Evolutionary conservation across 352 stramenopile genomes (phyloP).

Genomic region (Globisporangium paddicum): DNA sequence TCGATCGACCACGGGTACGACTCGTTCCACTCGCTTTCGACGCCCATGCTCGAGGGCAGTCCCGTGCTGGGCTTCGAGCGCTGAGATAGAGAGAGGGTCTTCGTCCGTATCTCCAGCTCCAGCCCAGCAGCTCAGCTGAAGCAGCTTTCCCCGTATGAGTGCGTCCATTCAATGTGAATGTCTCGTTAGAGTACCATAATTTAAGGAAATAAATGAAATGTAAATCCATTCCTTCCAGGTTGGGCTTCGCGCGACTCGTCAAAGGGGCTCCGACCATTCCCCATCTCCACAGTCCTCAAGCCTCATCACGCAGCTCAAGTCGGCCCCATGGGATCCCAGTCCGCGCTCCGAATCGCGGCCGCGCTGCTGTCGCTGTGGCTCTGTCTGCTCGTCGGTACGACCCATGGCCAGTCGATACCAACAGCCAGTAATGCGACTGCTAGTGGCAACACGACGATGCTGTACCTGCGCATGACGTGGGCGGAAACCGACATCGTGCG

Average conservation of each 20-base stretch:
- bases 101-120: neutral
- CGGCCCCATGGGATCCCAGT: neutral
- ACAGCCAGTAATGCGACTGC: neutral
- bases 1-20: slow-evolving; percentile 50
- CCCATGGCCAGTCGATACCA: neutral
- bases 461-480: slow-evolving; percentile 20
- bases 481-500: slow-evolving; percentile 24
- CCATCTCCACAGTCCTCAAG: too few relatives aligned
- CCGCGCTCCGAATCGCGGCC: neutral
- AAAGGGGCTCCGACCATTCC: too few relatives aligned
- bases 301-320: too few relatives aligned
- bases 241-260: neutral
- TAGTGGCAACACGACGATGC: neutral
- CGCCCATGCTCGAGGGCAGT: slow-evolving; percentile 26
- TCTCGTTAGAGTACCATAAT: neutral
- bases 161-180: neutral
- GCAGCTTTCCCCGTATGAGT: neutral
- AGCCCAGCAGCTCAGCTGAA: neutral
- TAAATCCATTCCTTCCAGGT: too few relatives aligned
- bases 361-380: neutral
- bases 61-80: slow-evolving; percentile 13
- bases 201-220: neutral
- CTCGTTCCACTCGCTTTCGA: slow-evolving; percentile 49
- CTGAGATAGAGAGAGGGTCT: neutral
- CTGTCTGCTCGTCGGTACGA: neutral